Conservation (phyloP, 2,329 filamentous ascomycete genomes). For the Epichloe aotearoae region DNA sequence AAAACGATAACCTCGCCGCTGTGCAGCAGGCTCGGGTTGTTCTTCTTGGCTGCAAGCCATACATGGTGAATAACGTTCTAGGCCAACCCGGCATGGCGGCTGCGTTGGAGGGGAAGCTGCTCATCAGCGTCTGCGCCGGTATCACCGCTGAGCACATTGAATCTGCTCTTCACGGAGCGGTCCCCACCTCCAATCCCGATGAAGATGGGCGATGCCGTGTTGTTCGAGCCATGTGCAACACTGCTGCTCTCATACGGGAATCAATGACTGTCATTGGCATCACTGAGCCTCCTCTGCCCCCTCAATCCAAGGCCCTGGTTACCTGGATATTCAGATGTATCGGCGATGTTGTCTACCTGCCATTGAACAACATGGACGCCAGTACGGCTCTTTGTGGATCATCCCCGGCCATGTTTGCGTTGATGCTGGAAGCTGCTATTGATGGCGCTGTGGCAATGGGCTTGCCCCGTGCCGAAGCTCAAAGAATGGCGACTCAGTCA, state of each 20-base stretch:
- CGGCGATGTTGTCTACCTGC: constrained; percentile 56
- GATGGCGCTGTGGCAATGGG: constrained; percentile 73
- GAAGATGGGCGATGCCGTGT: constrained; percentile 44
- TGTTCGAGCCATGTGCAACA: constrained; percentile 77
- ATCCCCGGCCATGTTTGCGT: constrained; percentile 62
- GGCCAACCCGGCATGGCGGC: constrained; percentile 53
- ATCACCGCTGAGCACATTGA: constrained; percentile 58
- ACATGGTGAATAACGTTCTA: constrained; percentile 58
- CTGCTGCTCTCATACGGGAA: constrained; percentile 63
- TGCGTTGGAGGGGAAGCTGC: constrained; percentile 64
- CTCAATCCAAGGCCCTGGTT: constrained; percentile 42
- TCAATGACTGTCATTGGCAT: constrained; percentile 71
- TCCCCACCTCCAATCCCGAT: constrained; percentile 31
- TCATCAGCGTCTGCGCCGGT: constrained; percentile 72
- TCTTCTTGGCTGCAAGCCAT: constrained; percentile 69
- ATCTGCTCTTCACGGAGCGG: constrained; percentile 44
- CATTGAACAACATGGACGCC: constrained; percentile 56
- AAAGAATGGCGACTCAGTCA: constrained; percentile 65
- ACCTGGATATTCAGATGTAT: constrained; percentile 68
- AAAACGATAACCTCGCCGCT: constrained; percentile 58
- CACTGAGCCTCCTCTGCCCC: constrained; percentile 42
- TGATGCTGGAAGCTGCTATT: constrained; percentile 62
- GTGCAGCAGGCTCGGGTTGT: constrained; percentile 58
- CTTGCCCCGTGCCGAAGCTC: constrained; percentile 56
- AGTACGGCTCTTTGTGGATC: constrained; percentile 62